These are phyloP conservation scores for Debaryomyces maramus DNA, from an alignment of 805 yeast species.

Conservation along the genomic window DNA sequence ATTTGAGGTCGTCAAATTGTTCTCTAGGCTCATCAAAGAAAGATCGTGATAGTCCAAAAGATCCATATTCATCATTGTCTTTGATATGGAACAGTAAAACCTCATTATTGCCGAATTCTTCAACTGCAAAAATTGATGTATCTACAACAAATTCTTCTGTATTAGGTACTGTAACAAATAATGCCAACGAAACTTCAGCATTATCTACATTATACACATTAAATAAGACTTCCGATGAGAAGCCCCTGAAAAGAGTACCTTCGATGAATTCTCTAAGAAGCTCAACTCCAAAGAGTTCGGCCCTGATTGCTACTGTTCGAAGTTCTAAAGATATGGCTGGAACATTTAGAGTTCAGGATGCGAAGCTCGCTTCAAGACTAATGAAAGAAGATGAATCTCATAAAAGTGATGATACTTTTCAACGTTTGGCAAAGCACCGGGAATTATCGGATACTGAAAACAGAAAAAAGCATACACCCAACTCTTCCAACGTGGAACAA, in stretches of 20 bases:
- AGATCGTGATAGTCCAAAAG: slow-evolving; percentile 8
- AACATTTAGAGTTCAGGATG: neutral
- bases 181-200: slow-evolving; percentile 32
- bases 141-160: slow-evolving; percentile 35
- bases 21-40: neutral
- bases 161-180: slow-evolving; percentile 37
- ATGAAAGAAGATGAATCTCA: slow-evolving; percentile 1
- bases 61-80: slow-evolving; percentile 26
- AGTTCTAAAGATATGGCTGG: no score
- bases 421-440: neutral
- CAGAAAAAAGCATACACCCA: slow-evolving; percentile 10
- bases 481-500: slow-evolving; percentile 3
- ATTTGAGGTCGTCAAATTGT: neutral
- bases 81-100: slow-evolving; percentile 24
- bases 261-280: slow-evolving; percentile 3
- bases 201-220: slow-evolving; percentile 37
- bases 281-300: slow-evolving; percentile 5
- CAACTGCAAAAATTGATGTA: slow-evolving; percentile 24
- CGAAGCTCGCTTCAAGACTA: neutral
- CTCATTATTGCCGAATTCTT: slow-evolving; percentile 10
- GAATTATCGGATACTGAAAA: neutral
- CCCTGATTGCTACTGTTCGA: no score
- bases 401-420: neutral
- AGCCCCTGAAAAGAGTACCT: slow-evolving; percentile 1
- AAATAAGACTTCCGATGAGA: slow-evolving; percentile 29